Evolutionary conservation across 768 basidiomycete species (phyloP), one percentile per base, ranked within the genome.

Genomic region (Tricholoma matsutake): DNA sequence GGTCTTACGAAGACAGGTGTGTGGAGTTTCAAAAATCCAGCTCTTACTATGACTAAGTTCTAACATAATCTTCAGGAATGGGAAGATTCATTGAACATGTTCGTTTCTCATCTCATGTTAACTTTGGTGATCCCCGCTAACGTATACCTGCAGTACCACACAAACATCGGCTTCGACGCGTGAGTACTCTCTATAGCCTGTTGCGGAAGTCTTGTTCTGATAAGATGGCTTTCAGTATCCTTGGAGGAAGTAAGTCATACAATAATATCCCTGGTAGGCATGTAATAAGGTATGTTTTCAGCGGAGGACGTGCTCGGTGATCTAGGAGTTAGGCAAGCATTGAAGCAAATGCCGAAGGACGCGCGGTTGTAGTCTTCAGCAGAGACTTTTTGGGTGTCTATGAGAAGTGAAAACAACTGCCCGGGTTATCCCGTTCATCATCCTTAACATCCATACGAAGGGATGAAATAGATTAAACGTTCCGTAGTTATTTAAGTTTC

Each of bases 1-100:
- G 93, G 90, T 53, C 84, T 95, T 61, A 94, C 94, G 29, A 81
- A 82, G 71, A 85, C 85, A 13, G 92, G 92, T 31, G 86, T 86
- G 85, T 16, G 32, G 69, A 49, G 9, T 9, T 63, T 45, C 47
- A 13, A 45, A 18, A 2, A 31, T n/a, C 1, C 1, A 9, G 51
- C n/a, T 49, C 14, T 7, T 31, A 11, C 16, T n/a, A 25, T 25
- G 22, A 13, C 51, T 52, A n/a, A n/a, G n/a, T n/a, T n/a, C n/a
- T n/a, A 6, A 52, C 31, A n/a, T 13, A n/a, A 16, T n/a, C 8
- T 10, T 45, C 20, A 57, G 56, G 56, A 57, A 57, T 57, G 56
- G 56, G 56, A 6, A 28, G 56, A 31, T 57, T 57, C 22, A 57
- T 57, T 14, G 56, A 57, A 57, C 56, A 57, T 45, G 56, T 57